Conservation (phyloP, 352 stramenopile species). For the Phytophthora foliorum region DNA sequence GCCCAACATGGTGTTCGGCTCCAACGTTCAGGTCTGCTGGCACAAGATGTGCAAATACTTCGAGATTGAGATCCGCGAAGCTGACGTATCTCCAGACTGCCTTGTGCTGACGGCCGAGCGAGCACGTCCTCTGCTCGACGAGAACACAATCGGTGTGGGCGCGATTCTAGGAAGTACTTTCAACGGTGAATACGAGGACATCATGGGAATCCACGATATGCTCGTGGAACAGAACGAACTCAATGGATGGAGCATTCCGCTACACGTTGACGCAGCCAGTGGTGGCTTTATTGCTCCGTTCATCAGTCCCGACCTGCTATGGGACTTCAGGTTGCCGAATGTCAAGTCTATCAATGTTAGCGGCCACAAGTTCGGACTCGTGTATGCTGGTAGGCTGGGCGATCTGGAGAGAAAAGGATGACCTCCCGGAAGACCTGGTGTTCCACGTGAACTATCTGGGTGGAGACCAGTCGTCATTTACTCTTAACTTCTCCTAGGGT, state of each 20-base stretch:
- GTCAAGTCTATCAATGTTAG: conserved; percentile 93
- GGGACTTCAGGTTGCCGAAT: conserved; percentile 89
- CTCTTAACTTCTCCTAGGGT: conserved; percentile 92
- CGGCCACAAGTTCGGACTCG: conserved; percentile 93
- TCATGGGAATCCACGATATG: conserved; percentile 90
- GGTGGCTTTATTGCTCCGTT: conserved; percentile 91
- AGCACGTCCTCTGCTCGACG: conserved; percentile 81
- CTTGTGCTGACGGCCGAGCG: conserved; percentile 85
- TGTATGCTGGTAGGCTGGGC: conserved; percentile 93
- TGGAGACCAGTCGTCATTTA: conserved; percentile 90
- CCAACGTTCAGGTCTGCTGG: conserved; percentile 32
- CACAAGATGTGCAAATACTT: conserved; percentile 37
- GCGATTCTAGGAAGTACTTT: conserved; percentile 92
- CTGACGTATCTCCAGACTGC: conserved; percentile 29
- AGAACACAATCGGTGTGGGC: conserved; percentile 93
- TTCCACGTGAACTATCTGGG: conserved; percentile 62
- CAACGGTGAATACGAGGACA: conserved; percentile 92
- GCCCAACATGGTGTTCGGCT: conserved; percentile 33
- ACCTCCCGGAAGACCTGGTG: conserved; percentile 84
- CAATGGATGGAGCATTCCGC: conserved; percentile 79
- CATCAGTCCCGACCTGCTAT: conserved; percentile 80
- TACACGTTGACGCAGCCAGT: conserved; percentile 70
- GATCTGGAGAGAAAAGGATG: conserved; percentile 75
- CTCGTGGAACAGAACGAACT: conserved; percentile 74
- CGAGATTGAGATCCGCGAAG: conserved; percentile 33